These are phyloP conservation scores for Globisporangium perplexum DNA, from an alignment of 352 stramenopile genomes.

Conservation along the genomic window DNA sequence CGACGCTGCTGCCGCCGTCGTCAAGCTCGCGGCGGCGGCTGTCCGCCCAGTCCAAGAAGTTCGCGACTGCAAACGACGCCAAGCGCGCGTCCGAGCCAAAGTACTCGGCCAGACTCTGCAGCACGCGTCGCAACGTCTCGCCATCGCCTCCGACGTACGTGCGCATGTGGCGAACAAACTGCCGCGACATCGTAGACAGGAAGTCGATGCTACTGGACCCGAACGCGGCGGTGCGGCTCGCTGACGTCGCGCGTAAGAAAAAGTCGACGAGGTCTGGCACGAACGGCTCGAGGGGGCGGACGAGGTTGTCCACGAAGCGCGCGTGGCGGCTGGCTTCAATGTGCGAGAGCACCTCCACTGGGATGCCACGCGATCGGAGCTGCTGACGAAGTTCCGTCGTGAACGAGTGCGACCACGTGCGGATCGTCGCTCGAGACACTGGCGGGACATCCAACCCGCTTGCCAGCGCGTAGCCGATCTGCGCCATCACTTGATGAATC, in stretches of 20 bases:
- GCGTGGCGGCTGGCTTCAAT: constrained; percentile 19
- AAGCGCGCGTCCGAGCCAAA: constrained; percentile 38
- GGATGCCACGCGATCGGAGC: constrained; percentile 28
- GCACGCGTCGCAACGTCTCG: constrained; percentile 25
- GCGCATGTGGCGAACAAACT: constrained; percentile 40
- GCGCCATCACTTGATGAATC: constrained; percentile 49
- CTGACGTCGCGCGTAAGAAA: constrained; percentile 54
- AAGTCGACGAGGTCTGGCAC: constrained; percentile 48
- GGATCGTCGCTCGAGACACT: constrained; percentile 48
- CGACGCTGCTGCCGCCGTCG: not conserved
- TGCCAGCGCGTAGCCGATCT: constrained; percentile 50
- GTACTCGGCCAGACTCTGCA: constrained; percentile 29
- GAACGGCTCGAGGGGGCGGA: constrained; percentile 50
- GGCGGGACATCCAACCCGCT: constrained; percentile 57
- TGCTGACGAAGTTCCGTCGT: constrained; percentile 39
- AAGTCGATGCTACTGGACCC: constrained; percentile 41
- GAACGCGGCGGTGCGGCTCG: constrained; percentile 42
- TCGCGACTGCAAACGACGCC: constrained; percentile 39
- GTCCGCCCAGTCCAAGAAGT: constrained; percentile 26
- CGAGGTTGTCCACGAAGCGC: constrained; percentile 33
- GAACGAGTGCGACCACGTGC: constrained; percentile 45
- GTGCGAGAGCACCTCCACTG: constrained; percentile 25
- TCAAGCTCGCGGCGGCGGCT: constrained; percentile 9
- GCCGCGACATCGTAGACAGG: constrained; percentile 40
- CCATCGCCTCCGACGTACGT: constrained; percentile 26